These are phyloP conservation scores for Fusarium sp. DNA, from an alignment of 2,329 filamentous ascomycete genomes.

Conservation along the genomic window DNA sequence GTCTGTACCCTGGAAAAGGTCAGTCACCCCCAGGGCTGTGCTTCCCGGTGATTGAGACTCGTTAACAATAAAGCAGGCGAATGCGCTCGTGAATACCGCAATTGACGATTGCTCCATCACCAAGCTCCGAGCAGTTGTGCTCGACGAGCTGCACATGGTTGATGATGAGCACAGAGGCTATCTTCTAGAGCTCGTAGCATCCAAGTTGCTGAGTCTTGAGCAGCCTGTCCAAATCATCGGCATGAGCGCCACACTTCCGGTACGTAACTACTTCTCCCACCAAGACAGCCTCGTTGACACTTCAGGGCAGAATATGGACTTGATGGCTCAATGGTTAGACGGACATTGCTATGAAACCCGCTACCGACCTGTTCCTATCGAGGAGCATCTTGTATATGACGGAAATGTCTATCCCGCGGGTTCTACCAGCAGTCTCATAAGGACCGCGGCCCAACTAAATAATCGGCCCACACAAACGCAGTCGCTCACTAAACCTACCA, in stretches of 20 bases:
- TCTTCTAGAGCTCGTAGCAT: slow-evolving; percentile 75
- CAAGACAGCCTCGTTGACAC: slow-evolving; percentile 5
- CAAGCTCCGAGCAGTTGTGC: slow-evolving; percentile 70
- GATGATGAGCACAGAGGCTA: slow-evolving; percentile 79
- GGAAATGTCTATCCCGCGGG: slow-evolving; percentile 70
- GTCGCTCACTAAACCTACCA: slow-evolving; percentile 51
- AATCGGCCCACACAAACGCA: slow-evolving; percentile 45
- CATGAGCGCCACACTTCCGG: slow-evolving; percentile 81
- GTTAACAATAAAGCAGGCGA: slow-evolving; percentile 61
- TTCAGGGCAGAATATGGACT: slow-evolving; percentile 66
- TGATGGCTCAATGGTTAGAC: slow-evolving; percentile 73
- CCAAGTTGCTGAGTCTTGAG: slow-evolving; percentile 73
- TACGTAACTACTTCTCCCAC: slow-evolving; percentile 49
- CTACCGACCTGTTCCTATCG: slow-evolving; percentile 77
- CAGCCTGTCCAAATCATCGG: slow-evolving; percentile 74
- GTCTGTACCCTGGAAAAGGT: slow-evolving; percentile 82
- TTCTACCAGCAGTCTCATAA: slow-evolving; percentile 62
- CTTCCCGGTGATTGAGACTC: not conserved
- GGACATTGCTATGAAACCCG: slow-evolving; percentile 75
- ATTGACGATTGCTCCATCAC: slow-evolving; percentile 73
- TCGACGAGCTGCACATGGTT: slow-evolving; percentile 85
- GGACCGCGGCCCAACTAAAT: slow-evolving; percentile 62
- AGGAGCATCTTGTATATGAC: slow-evolving; percentile 77
- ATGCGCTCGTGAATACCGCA: slow-evolving; percentile 74
- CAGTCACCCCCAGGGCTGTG: not conserved